Evolutionary conservation across 345 rosid species (phyloP), one percentile per base, ranked within the genome.

Genomic region (Populus pruinosa): DNA sequence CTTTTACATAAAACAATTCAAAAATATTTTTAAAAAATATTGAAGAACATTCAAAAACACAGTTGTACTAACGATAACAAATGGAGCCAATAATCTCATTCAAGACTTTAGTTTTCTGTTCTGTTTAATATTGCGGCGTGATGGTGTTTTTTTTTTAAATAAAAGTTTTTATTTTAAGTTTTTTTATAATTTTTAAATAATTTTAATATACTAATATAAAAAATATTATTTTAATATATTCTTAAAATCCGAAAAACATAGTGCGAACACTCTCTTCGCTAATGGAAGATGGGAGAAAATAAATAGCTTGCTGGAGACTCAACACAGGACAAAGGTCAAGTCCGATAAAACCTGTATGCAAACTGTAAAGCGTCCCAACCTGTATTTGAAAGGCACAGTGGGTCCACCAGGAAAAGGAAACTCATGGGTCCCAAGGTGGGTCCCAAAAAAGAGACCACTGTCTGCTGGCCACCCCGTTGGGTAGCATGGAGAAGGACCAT

Each of bases 381-480:
- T 6, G 23, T 9, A 35, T 7, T 21, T 3, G 65, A 66, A 66
- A 69, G 80, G 50, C 79, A 86, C 43, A 71, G n/a, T 70, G 83
- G 73, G 78, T 83, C 89, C 76, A 82, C 82, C 35, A 80, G 11
- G 49, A 11, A 11, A 21, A 21, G 17, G 1, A 25, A 39, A 20
- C 7, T 13, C 25, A 7, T 31, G 67, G 77, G n/a, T 33, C 79
- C 79, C 79, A 76, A 20, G 41, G 4, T 31, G 67, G 77, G n/a
- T 33, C 79, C 79, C 79, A 76, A 20, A 53, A 76, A 71, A 66
- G 76, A 76, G 76, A 64, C 69, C 69, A 8, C 75, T 92, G 98
- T 92, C 98, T 89, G 90, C 53, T 82, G 88, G 97, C 88, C 87
- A 71, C 89, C 93, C 90, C 83, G 83, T 81, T 85, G 90, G 95